phyloP scores from a whole-genome alignment of 805 yeast species.

The Metschnikowia matae region DNA sequence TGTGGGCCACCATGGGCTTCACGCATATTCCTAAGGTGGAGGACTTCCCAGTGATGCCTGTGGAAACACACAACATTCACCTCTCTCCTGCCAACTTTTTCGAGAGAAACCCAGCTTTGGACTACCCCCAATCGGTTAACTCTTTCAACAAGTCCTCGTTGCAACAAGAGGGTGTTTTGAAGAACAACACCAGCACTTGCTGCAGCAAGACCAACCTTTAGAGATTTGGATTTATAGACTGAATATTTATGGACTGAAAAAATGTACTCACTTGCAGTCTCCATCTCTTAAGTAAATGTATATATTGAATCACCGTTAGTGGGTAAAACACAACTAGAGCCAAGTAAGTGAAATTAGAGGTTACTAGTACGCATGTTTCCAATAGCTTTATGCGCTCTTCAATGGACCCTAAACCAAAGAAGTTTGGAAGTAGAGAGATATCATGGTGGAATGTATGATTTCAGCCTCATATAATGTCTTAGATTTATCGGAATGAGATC shows the following conservation, averaged over 20 bases:
- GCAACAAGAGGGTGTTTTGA: slow-evolving; percentile 22
- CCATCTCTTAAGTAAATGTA: too few species aligned
- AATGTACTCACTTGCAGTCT: background rate
- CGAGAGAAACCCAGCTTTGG: slow-evolving; percentile 72
- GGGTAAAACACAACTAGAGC: too few species aligned
- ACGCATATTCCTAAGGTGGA: slow-evolving; percentile 81
- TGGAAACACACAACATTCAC: slow-evolving; percentile 63
- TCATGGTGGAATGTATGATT: too few species aligned
- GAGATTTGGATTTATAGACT: background rate
- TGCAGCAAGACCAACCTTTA: slow-evolving; percentile 39
- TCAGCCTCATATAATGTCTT: too few species aligned
- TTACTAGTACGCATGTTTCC: too few species aligned
- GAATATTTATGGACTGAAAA: background rate
- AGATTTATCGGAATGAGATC: too few species aligned
- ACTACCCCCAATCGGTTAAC: slow-evolving; percentile 69
- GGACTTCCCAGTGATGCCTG: slow-evolving; percentile 90
- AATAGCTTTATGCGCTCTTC: too few species aligned
- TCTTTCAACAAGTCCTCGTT: slow-evolving; percentile 60
- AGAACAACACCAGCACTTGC: slow-evolving; percentile 16
- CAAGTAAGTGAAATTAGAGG: too few species aligned
- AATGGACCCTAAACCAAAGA: too few species aligned
- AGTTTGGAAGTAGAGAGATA: too few species aligned
- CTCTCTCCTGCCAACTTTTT: slow-evolving; percentile 73
- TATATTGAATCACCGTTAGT: too few species aligned
- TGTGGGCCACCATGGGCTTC: slow-evolving; percentile 79